Evolutionary conservation across 495 filamentous ascomycete species (phyloP).

Genomic region (Penicillium ochrochloron): DNA sequence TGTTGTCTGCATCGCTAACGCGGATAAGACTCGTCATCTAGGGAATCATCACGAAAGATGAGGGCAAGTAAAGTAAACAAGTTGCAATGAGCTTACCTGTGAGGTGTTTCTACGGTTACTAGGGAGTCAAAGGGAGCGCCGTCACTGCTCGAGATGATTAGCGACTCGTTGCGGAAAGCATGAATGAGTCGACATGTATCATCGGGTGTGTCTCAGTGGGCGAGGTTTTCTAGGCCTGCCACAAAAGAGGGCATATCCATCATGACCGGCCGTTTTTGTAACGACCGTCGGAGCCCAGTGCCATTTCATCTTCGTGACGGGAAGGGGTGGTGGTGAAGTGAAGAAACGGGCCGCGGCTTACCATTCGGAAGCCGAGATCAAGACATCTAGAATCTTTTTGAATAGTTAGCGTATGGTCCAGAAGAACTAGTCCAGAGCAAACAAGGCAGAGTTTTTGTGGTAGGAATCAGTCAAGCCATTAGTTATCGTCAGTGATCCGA

Average conservation of each 20-base stretch:
- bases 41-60: constrained; percentile 53
- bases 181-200: constrained; percentile 27
- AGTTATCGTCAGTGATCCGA: constrained; percentile 76
- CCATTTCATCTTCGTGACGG: constrained; percentile 85
- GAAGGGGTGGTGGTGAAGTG: constrained; percentile 14
- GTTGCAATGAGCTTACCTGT: constrained; percentile 24
- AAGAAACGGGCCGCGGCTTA: constrained; percentile 36
- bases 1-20: constrained; percentile 64
- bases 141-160: constrained; percentile 36
- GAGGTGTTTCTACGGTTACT: constrained; percentile 21
- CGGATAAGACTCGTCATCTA: constrained; percentile 70
- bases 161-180: constrained; percentile 33
- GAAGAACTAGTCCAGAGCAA: constrained; percentile 10
- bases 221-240: constrained; percentile 99
- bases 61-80: constrained; percentile 15
- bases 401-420: constrained; percentile 33
- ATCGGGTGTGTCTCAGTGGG: constrained; percentile 75
- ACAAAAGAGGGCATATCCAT: constrained; percentile 90
- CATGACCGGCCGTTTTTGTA: constrained; percentile 60
- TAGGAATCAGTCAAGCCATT: constrained; percentile 84
- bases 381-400: constrained; percentile 26
- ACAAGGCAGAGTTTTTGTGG: constrained; percentile 17
- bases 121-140: constrained; percentile 5
- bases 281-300: constrained; percentile 97
- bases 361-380: constrained; percentile 23